phyloP scores from a whole-genome alignment of 768 basidiomycete species.

The Leccinum disarticulatum region DNA sequence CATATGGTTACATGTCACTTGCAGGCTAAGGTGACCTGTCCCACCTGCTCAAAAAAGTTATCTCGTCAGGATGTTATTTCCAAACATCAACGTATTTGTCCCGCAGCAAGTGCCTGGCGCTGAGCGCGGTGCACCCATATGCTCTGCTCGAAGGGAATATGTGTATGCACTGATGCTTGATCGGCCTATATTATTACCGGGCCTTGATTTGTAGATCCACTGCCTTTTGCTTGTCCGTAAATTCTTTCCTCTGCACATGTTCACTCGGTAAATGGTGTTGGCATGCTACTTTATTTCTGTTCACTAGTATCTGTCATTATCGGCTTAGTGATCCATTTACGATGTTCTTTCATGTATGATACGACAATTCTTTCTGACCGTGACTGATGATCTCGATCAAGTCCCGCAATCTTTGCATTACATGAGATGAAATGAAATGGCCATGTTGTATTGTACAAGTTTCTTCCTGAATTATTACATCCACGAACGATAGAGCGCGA shows the following conservation, averaged over 20 bases:
- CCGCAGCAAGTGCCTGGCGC: conserved; percentile 16
- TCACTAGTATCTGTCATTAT: not conserved
- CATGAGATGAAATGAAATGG: not conserved
- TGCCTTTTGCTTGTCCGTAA: not conserved
- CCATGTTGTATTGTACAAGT: not conserved
- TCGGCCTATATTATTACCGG: not conserved
- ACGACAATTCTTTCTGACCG: not conserved
- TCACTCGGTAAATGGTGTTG: not conserved
- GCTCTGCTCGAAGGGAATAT: not conserved
- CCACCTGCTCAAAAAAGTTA: conserved; percentile 28
- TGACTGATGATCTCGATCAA: not conserved
- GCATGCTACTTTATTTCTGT: not conserved
- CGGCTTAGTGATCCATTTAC: not conserved
- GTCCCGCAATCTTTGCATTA: not conserved
- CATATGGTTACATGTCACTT: conserved; percentile 29
- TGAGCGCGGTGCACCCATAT: conserved; percentile 3
- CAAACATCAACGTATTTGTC: conserved; percentile 28
- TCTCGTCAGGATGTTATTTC: conserved; percentile 29
- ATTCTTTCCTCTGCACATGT: not conserved
- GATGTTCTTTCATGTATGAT: not conserved
- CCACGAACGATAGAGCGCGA: not conserved
- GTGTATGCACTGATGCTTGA: not conserved
- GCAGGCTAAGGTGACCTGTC: conserved; percentile 28
- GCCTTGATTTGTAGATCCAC: not conserved
- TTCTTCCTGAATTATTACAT: not conserved